Evolutionary conservation across 2,329 filamentous ascomycete species (phyloP).

Genomic region (Bipolaris victoriae): DNA sequence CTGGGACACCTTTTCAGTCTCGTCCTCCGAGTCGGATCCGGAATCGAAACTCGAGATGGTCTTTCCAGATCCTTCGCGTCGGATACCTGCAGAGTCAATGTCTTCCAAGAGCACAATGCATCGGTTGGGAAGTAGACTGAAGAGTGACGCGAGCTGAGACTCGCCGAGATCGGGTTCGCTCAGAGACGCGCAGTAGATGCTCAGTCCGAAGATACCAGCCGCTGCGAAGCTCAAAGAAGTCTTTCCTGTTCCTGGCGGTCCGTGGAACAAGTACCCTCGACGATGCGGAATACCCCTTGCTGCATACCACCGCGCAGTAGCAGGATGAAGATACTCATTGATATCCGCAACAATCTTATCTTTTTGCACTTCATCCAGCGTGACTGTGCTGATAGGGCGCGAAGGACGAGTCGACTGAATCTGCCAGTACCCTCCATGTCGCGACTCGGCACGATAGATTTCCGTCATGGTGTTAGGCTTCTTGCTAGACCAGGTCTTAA

Average conservation of each 20-base stretch:
- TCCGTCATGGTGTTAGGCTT: conserved; percentile 53
- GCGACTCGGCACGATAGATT: conserved; percentile 52
- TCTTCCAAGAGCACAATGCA: conserved; percentile 57
- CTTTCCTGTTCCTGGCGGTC: conserved; percentile 81
- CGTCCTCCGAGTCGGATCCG: neutral
- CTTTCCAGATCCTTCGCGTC: conserved; percentile 34
- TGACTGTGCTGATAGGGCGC: conserved; percentile 75
- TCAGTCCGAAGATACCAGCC: conserved; percentile 56
- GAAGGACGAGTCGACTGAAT: conserved; percentile 63
- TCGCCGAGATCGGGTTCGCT: conserved; percentile 76
- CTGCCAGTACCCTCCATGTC: conserved; percentile 46
- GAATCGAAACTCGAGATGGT: neutral
- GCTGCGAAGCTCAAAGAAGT: conserved; percentile 55
- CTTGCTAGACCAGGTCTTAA: conserved; percentile 54
- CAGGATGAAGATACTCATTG: conserved; percentile 77
- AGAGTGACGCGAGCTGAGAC: conserved; percentile 60
- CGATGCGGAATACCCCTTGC: conserved; percentile 85
- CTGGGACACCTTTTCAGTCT: neutral
- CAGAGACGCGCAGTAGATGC: conserved; percentile 55
- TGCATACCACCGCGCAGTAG: conserved; percentile 78
- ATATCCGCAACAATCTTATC: conserved; percentile 71
- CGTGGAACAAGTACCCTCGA: conserved; percentile 80
- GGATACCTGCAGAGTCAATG: conserved; percentile 56
- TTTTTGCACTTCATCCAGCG: conserved; percentile 72
- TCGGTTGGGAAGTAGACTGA: conserved; percentile 51